A percentile compares a stretch with the other conserved stretches of the same genome.
Conservation (phyloP, 2,329 filamentous ascomycete genomes). For the Aspergillus intermedius region DNA sequence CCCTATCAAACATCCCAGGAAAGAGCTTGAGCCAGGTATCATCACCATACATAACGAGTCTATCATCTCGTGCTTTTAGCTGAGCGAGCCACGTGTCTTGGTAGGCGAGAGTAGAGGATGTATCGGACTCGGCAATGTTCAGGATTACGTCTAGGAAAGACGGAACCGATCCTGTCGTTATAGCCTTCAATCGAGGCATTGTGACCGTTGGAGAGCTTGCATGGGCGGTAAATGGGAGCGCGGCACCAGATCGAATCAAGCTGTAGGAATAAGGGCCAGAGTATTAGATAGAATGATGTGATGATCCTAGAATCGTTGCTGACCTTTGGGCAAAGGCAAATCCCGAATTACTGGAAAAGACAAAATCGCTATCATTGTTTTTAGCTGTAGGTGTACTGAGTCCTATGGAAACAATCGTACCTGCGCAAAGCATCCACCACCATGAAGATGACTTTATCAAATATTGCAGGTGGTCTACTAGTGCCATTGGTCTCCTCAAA, state of each 20-base stretch:
- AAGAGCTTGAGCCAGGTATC: slow-evolving; percentile 99
- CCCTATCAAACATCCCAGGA: slow-evolving; percentile 74
- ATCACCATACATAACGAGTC: slow-evolving; percentile 90
- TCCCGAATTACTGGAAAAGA: slow-evolving; percentile 71
- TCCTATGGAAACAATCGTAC: slow-evolving; percentile 39
- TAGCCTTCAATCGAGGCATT: slow-evolving; percentile 94
- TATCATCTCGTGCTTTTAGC: slow-evolving; percentile 69
- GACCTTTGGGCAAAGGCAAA: slow-evolving; percentile 86
- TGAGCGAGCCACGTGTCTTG: slow-evolving; percentile 97
- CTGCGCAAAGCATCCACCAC: slow-evolving; percentile 91
- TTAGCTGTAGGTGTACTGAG: slow-evolving; percentile 10
- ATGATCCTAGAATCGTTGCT: slow-evolving; percentile 6
- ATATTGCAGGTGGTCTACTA: slow-evolving; percentile 58
- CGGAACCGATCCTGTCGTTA: slow-evolving; percentile 95
- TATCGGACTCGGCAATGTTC: slow-evolving; percentile 92
- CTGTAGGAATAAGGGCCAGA: slow-evolving; percentile 40
- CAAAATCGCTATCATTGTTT: slow-evolving; percentile 67
- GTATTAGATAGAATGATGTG: slow-evolving; percentile 10
- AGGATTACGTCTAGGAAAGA: slow-evolving; percentile 96
- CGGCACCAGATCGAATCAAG: slow-evolving; percentile 73
- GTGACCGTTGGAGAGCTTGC: slow-evolving; percentile 96
- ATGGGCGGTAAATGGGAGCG: slow-evolving; percentile 90
- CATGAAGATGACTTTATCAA: slow-evolving; percentile 93
- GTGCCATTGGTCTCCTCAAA: slow-evolving; percentile 49
- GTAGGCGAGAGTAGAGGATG: slow-evolving; percentile 73